Percentiles rank a stretch among this genome's conserved stretches.
Evolutionary conservation across 179 eudicot species (phyloP).

Genomic region (Spergularia azorica): DNA sequence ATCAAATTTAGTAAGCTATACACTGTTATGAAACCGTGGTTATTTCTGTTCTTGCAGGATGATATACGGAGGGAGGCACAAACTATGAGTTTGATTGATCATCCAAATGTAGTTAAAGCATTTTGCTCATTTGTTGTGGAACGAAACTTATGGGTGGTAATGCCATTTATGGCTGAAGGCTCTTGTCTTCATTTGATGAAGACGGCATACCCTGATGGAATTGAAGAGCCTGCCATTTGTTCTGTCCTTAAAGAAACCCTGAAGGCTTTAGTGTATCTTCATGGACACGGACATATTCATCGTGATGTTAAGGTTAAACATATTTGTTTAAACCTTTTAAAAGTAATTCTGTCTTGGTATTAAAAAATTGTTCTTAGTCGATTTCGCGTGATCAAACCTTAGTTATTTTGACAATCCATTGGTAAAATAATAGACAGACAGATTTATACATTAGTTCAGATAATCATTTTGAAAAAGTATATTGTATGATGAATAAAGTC

Average conservation of each 20-base stretch:
- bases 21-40: too few relatives aligned
- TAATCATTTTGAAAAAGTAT: too few relatives aligned
- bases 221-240: conserved; percentile 87
- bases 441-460: too few relatives aligned
- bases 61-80: conserved; percentile 98
- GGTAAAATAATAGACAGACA: too few relatives aligned
- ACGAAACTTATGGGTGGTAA: conserved; percentile 87
- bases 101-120: conserved; percentile 84
- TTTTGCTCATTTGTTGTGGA: conserved; percentile 91
- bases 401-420: too few relatives aligned
- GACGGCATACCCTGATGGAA: conserved; percentile 88
- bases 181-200: conserved; percentile 96
- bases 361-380: too few relatives aligned
- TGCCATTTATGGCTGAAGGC: conserved; percentile 99
- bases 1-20: not conserved
- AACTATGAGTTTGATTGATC: conserved; percentile 91
- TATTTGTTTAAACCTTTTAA: not conserved
- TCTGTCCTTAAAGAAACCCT: conserved; percentile 85
- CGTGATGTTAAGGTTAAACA: conserved; percentile 86
- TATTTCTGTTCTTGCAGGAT: conserved; percentile 54
- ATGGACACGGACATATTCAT: conserved; percentile 95
- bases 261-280: conserved; percentile 91
- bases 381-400: too few relatives aligned
- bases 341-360: too few relatives aligned
- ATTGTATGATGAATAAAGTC: not conserved